Base-by-base conservation (phyloP, 106 monocot genomes). In the Narthecium ossifragum region DNA sequence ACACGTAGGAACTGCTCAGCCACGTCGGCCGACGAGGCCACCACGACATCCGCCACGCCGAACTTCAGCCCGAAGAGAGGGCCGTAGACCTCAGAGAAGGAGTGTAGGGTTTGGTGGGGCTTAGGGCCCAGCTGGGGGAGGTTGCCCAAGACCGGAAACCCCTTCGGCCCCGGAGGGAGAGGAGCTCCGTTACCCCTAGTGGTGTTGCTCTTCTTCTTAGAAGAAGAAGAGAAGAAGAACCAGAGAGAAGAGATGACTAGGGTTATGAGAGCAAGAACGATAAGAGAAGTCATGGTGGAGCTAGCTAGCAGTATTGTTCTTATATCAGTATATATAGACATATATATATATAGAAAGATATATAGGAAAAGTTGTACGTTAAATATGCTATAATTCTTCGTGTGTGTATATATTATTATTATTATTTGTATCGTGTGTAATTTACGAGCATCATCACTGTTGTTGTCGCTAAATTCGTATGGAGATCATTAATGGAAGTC, bases 101-200 rank as follows among this genome's bases (percentile, higher is more conserved):
- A 33, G 9, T 57, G 57, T 7, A 83, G 62, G 0, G 74, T 66
- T 17, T 68, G 83, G 67, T 78, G 83, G 5, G 78, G 74, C 32
- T 78, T 74, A 2, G 61, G 11, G 21, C 74, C 74, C 1, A 83
- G 78, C 27, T 83, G 78, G 24, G 56, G 61, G 23, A 83, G 78
- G 67, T 78, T 74, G 11, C 83, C 83, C 11, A 83, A 38, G 11
- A 83, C 43, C 18, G 83, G 83, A 73, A 61, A 78, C 8, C 83
- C 83, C 17, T 31, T 66, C 1, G 78, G 83, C 0, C 78, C 74
- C 11, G 83, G 83, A 1, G 74, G 83, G 0, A 69, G 54, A 1
- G 61, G 80, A 4, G 27, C 55, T 8, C 13, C 25, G 34, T 15
- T 25, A 29, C 27, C 24, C 2, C 25, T 29, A 4, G 12, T 39